Conservation (phyloP, 441 rosid species). For the Eruca vesicaria region DNA sequence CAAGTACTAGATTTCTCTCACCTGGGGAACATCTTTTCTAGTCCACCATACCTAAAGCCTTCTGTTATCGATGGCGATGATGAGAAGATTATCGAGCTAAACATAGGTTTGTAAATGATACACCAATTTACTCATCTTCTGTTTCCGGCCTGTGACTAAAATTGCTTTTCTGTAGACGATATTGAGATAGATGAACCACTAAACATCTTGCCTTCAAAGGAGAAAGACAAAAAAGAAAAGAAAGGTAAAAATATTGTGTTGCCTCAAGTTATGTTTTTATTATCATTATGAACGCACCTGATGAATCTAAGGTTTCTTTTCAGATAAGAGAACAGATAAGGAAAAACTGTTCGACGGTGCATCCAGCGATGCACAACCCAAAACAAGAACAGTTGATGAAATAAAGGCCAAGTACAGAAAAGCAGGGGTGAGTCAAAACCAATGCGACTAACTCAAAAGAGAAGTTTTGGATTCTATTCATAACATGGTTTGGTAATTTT, state of each 20-base stretch:
- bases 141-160: conserved; percentile 23
- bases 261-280: too few relatives aligned
- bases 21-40: conserved; percentile 61
- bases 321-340: conserved; percentile 57
- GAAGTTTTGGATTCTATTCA: conserved; percentile 13
- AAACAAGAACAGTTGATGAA: conserved; percentile 77
- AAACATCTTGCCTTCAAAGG: conserved; percentile 38
- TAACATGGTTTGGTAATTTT: conserved; percentile 28
- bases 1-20: conserved; percentile 49
- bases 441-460: neutral
- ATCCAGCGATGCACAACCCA: conserved; percentile 55
- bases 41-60: conserved; percentile 69
- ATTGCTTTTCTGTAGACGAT: conserved; percentile 60
- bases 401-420: conserved; percentile 83
- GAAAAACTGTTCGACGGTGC: conserved; percentile 79
- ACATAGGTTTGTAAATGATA: conserved; percentile 63
- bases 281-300: too few relatives aligned
- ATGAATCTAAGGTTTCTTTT: conserved; percentile 29
- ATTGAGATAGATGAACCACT: conserved; percentile 66
- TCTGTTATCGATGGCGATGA: conserved; percentile 31
- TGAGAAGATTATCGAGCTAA: conserved; percentile 50
- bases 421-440: conserved; percentile 51
- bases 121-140: conserved; percentile 14
- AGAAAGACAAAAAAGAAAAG: conserved; percentile 40
- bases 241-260: conserved; percentile 43